Evolutionary conservation across 352 stramenopile species (phyloP), one percentile per base, ranked within the genome.

Genomic region (Globisporangium nagaii): DNA sequence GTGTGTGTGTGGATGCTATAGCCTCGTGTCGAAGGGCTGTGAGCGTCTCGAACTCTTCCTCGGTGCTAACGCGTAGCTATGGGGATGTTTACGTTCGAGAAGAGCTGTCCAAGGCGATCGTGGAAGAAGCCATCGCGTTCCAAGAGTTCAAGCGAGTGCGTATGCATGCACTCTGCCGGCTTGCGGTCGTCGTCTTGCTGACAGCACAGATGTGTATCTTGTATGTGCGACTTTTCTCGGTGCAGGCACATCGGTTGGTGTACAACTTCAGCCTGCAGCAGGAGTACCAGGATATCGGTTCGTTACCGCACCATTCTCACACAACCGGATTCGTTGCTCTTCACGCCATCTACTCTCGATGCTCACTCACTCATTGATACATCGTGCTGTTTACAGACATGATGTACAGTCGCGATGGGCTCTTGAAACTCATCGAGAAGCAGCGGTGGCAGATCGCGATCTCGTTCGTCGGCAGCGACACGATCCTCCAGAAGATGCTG

Each of bases 361-460:
- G 27, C 43, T 0, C 30, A 9, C 22, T 17, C 22, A 34, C 37
- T 45, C 8, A 11, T 4, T 34, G 10, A 17, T 17, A 31, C 25
- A 35, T 24, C 11, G 17, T 50, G 11, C 13, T 27, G 4, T 5
- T 50, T 37, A 6, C 7, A 77, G 71, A 87, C 19, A 65, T 71
- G n/a, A 56, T 89, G 15, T 87, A 86, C 58, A 83, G 65, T 44
- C 73, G 74, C 9, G 78, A 89, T 53, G 66, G 68, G 27, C 45
- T 87, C 12, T 37, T 78, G 24, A 70, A 75, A 49, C 64, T 89
- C n/a, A 79, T 86, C 27, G 71, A 86, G 37, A 77, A 75, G 39
- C 65, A 82, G 40, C 73, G 70, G 30, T 89, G 75, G 78, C 63
- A 81, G 15, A 57, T 89, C n/a, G 78, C 78, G 24, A 59, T 82